A percentile compares a stretch with the other conserved stretches of the same genome.
Evolutionary conservation across 495 filamentous ascomycete species (phyloP).

Genomic region (Lophiotrema nucula): DNA sequence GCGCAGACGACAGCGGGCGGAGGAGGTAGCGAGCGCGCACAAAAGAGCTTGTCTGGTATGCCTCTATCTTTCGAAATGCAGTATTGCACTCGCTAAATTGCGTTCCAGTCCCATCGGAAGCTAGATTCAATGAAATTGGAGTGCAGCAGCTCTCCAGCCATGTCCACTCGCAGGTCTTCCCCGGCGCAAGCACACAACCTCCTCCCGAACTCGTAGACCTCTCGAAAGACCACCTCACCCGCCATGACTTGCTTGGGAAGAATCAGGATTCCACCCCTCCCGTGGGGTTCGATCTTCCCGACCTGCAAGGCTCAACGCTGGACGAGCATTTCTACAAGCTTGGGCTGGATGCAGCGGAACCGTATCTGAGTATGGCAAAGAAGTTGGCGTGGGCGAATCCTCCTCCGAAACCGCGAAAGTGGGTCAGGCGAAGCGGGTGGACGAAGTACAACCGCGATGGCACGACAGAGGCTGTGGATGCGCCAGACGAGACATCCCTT

Average conservation of each 20-base stretch:
- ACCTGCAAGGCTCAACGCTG: slow-evolving; percentile 72
- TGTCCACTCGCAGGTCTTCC: slow-evolving; percentile 83
- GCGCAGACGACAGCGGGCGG: neutral
- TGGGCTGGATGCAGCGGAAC: slow-evolving; percentile 82
- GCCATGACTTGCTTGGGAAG: slow-evolving; percentile 88
- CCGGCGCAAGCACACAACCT: slow-evolving; percentile 54
- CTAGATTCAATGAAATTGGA: slow-evolving; percentile 86
- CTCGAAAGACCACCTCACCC: slow-evolving; percentile 76
- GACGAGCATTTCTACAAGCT: slow-evolving; percentile 96
- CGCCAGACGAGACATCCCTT: slow-evolving; percentile 75
- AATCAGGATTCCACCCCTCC: slow-evolving; percentile 71
- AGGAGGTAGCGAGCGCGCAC: neutral
- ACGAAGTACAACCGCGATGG: slow-evolving; percentile 85
- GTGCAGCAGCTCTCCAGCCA: slow-evolving; percentile 86
- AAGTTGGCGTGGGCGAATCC: slow-evolving; percentile 63
- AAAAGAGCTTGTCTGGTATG: slow-evolving; percentile 17
- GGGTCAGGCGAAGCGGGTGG: slow-evolving; percentile 83
- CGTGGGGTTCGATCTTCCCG: slow-evolving; percentile 81
- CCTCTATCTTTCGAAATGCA: neutral
- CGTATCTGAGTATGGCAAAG: slow-evolving; percentile 76
- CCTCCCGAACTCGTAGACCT: slow-evolving; percentile 71
- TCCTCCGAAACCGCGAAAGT: slow-evolving; percentile 74
- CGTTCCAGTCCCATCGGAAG: slow-evolving; percentile 52
- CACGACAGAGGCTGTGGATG: slow-evolving; percentile 64
- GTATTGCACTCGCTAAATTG: slow-evolving; percentile 1